These are phyloP conservation scores for Neonectria punicea DNA, from an alignment of 2,329 filamentous ascomycete species.

Conservation along the genomic window DNA sequence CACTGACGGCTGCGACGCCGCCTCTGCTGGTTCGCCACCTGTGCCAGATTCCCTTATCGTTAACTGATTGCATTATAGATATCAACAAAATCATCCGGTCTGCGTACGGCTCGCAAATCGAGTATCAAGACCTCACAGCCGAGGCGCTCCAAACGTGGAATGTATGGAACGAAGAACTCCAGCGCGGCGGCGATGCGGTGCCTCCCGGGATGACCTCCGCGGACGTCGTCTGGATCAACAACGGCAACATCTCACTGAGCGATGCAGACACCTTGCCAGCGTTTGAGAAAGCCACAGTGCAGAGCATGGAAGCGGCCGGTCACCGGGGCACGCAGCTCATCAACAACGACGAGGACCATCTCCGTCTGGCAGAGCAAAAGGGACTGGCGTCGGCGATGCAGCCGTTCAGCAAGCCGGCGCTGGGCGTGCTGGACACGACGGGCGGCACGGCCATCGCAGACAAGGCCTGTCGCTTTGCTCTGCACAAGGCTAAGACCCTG, in stretches of 20 bases:
- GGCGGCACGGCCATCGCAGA: not conserved
- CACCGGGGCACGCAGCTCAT: not conserved
- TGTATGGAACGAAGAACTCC: constrained; percentile 55
- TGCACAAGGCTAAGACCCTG: constrained; percentile 7
- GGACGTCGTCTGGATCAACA: constrained; percentile 52
- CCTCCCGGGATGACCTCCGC: constrained; percentile 49
- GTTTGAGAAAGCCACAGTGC: constrained; percentile 50
- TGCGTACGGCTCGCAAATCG: constrained; percentile 51
- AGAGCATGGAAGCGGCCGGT: constrained; percentile 6
- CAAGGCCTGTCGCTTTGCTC: constrained; percentile 15
- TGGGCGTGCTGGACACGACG: not conserved
- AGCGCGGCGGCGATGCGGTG: constrained; percentile 34
- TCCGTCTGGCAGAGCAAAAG: not conserved
- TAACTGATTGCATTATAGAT: constrained; percentile 32
- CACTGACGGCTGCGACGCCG: constrained; percentile 53
- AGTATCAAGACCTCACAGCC: constrained; percentile 55
- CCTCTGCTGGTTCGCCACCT: constrained; percentile 49
- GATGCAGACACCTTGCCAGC: constrained; percentile 34
- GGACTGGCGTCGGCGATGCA: not conserved
- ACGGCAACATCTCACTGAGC: constrained; percentile 46
- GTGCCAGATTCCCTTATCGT: not conserved
- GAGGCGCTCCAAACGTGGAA: constrained; percentile 55
- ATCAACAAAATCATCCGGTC: constrained; percentile 52
- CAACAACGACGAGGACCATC: not conserved
- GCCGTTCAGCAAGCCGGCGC: not conserved